phyloP scores from a whole-genome alignment of 2,329 filamentous ascomycete species.

The Clarireedia monteithiana region DNA sequence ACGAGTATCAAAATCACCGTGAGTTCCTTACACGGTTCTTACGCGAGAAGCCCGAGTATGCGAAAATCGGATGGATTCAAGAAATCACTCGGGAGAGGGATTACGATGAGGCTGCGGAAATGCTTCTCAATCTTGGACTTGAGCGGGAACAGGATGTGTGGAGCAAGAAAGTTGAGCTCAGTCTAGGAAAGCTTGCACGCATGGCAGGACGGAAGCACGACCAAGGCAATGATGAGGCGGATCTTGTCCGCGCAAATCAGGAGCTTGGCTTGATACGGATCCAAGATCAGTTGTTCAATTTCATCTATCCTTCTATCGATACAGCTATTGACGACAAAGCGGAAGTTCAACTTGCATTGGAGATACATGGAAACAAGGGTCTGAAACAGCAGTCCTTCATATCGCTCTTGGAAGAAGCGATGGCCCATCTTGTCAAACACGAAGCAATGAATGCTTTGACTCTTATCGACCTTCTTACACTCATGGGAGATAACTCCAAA shows the following conservation, averaged over 20 bases:
- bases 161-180: slow-evolving; percentile 90
- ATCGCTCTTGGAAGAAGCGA: slow-evolving; percentile 61
- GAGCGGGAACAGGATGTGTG: slow-evolving; percentile 72
- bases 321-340: slow-evolving; percentile 73
- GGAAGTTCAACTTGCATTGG: slow-evolving; percentile 69
- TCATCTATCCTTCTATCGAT: slow-evolving; percentile 59
- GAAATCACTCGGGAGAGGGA: slow-evolving; percentile 73
- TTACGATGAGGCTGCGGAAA: slow-evolving; percentile 63
- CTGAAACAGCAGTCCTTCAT: slow-evolving; percentile 57
- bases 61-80: slow-evolving; percentile 90
- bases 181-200: slow-evolving; percentile 73
- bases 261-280: slow-evolving; percentile 48
- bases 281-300: slow-evolving; percentile 71
- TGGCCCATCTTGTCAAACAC: slow-evolving; percentile 64
- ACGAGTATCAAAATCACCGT: slow-evolving; percentile 60
- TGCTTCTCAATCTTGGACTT: slow-evolving; percentile 62
- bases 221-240: slow-evolving; percentile 35
- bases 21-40: slow-evolving; percentile 73
- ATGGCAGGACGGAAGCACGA: slow-evolving; percentile 50
- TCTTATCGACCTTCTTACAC: slow-evolving; percentile 70
- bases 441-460: slow-evolving; percentile 59
- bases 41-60: slow-evolving; percentile 60
- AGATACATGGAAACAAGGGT: slow-evolving; percentile 41
- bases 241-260: slow-evolving; percentile 22
- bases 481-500: slow-evolving; percentile 46